phyloP scores from a whole-genome alignment of 1,139 yeast species.

The Protomyces inundatus region DNA sequence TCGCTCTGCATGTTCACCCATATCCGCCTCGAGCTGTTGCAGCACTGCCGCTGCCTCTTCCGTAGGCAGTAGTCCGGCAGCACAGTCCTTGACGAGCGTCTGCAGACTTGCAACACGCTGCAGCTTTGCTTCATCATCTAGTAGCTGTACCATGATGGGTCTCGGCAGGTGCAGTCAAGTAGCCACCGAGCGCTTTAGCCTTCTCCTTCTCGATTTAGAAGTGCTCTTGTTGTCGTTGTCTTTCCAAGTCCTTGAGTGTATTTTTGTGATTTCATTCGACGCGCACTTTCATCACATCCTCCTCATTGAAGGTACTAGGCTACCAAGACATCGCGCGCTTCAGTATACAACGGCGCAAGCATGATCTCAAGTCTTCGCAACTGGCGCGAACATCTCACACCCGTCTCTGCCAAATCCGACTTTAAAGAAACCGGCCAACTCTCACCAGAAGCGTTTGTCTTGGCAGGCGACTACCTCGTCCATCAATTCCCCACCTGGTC shows the following conservation, averaged over 20 bases:
- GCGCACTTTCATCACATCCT: no score
- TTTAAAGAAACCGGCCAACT: conserved; percentile 82
- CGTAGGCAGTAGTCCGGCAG: background rate
- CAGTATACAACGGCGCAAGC: background rate
- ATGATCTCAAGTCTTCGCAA: conserved; percentile 20
- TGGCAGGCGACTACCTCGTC: conserved; percentile 87
- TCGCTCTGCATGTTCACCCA: background rate
- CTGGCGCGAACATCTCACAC: conserved; percentile 86
- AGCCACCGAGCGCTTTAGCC: background rate
- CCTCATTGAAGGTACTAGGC: no score
- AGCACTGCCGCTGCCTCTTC: background rate
- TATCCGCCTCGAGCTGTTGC: background rate
- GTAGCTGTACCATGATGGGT: background rate
- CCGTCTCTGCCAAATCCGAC: conserved; percentile 76
- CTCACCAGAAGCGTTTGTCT: conserved; percentile 87
- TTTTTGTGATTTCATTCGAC: no score
- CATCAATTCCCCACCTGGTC: conserved; percentile 95
- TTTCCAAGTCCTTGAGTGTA: no score
- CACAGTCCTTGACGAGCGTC: background rate
- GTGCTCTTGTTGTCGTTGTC: no score
- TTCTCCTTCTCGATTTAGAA: no score
- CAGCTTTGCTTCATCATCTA: background rate
- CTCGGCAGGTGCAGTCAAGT: background rate
- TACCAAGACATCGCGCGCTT: no score
- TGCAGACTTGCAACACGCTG: background rate